Evolutionary conservation across 1,284 basidiomycete species (phyloP).

Genomic region (Testicularia cyperi): DNA sequence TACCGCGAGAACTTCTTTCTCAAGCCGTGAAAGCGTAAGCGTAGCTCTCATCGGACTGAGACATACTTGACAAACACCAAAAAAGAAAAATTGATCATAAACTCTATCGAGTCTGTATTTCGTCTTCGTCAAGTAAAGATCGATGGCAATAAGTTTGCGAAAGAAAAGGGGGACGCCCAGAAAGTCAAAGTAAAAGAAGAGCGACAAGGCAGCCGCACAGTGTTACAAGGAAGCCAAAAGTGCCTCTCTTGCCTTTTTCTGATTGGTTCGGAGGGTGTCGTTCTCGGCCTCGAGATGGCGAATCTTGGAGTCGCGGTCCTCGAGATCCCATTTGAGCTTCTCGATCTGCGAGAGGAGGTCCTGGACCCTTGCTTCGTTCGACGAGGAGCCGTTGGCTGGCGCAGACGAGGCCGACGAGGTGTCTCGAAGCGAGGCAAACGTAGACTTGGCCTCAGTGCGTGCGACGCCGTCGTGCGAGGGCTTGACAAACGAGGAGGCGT

Average conservation of each 20-base stretch:
- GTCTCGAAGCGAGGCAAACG: background rate
- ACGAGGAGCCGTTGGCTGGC: background rate
- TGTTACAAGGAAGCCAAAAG: conserved; percentile 16
- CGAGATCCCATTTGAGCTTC: conserved; percentile 34
- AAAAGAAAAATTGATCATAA: too few relatives aligned
- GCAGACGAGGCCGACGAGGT: background rate
- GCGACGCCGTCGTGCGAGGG: background rate
- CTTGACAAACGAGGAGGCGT: too few relatives aligned
- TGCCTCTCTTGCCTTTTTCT: conserved; percentile 32
- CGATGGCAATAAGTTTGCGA: too few relatives aligned
- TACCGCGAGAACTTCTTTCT: conserved; percentile 61
- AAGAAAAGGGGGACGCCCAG: too few relatives aligned
- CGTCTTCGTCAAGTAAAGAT: background rate
- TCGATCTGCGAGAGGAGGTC: conserved; percentile 23
- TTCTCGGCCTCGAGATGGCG: conserved; percentile 54
- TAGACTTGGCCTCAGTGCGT: background rate
- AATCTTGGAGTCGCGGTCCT: conserved; percentile 45
- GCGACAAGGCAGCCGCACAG: too few relatives aligned
- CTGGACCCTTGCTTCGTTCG: conserved; percentile 1
- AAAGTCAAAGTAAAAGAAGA: too few relatives aligned
- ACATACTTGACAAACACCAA: too few relatives aligned
- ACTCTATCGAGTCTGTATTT: too few relatives aligned
- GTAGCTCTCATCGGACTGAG: too few relatives aligned
- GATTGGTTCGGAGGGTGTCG: conserved; percentile 41
- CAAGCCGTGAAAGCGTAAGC: too few relatives aligned